Percentiles rank a stretch among this genome's conserved stretches.
These are phyloP conservation scores for Malassezia furfur DNA, from an alignment of 1,284 basidiomycete genomes.

Conservation along the genomic window DNA sequence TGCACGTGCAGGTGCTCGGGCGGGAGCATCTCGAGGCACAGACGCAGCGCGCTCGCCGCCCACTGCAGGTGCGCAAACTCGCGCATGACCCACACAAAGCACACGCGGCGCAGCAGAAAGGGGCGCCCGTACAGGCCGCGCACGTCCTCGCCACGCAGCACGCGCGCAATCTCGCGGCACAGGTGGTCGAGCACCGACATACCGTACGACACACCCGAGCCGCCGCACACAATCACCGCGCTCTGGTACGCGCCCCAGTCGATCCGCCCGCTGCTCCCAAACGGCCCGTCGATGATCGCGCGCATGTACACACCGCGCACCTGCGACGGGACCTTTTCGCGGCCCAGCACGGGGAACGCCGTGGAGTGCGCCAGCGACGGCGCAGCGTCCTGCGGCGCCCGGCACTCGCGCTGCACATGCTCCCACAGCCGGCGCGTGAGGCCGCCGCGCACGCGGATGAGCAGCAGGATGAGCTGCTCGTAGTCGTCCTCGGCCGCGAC, in stretches of 20 bases:
- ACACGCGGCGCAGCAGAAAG: conserved; percentile 57
- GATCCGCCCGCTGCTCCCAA: conserved; percentile 63
- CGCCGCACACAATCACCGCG: conserved; percentile 65
- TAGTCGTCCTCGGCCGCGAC: conserved; percentile 5
- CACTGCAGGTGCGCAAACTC: conserved; percentile 75
- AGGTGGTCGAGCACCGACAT: conserved; percentile 64
- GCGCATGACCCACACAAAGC: conserved; percentile 74
- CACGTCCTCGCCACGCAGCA: conserved; percentile 50
- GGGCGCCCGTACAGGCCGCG: conserved; percentile 44
- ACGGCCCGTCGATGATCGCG: conserved; percentile 65
- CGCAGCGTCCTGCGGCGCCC: background rate
- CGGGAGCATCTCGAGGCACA: conserved; percentile 61
- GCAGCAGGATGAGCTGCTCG: conserved; percentile 59
- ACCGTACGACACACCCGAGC: conserved; percentile 70
- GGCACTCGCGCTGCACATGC: conserved; percentile 22
- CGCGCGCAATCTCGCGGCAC: conserved; percentile 53
- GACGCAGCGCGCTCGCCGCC: conserved; percentile 63
- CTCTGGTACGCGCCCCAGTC: conserved; percentile 59
- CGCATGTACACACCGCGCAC: conserved; percentile 56
- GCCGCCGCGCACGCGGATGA: conserved; percentile 66
- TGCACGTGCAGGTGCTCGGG: conserved; percentile 61
- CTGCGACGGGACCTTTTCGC: background rate
- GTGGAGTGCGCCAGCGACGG: background rate
- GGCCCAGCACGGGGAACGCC: conserved; percentile 2
- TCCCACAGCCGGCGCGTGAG: conserved; percentile 70